Conservation (phyloP, 2,329 filamentous ascomycete genomes). For the Escovopsis weberi region DNA sequence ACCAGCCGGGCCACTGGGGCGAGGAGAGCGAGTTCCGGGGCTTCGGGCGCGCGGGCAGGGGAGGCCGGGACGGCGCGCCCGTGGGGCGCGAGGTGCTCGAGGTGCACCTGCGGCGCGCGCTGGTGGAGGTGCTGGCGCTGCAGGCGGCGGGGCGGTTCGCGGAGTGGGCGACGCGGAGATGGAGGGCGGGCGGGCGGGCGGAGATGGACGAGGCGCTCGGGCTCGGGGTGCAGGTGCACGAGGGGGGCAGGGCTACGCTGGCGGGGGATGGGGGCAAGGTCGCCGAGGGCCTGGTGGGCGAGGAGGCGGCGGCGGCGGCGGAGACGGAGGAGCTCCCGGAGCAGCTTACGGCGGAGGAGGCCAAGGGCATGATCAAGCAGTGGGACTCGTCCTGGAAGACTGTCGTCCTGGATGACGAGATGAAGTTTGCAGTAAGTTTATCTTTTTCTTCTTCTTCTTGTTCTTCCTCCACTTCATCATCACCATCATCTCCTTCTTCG, state of each 20-base stretch:
- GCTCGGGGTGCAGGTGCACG: conserved; percentile 23
- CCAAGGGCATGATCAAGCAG: conserved; percentile 25
- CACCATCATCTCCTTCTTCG: no score
- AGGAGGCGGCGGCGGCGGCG: conserved; percentile 11
- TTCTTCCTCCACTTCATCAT: conserved; percentile 1
- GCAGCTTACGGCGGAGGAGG: conserved; percentile 21
- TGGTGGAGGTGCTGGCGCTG: conserved; percentile 37
- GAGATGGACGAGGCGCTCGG: conserved; percentile 22
- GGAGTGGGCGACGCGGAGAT: conserved; percentile 19
- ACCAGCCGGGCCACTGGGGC: conserved; percentile 36
- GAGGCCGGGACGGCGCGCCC: conserved; percentile 23
- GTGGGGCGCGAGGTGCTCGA: conserved; percentile 28
- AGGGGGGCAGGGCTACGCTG: conserved; percentile 24
- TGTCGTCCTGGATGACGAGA: conserved; percentile 39
- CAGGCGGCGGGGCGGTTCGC: conserved; percentile 16
- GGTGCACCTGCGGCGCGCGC: conserved; percentile 33
- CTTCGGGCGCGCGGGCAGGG: conserved; percentile 17
- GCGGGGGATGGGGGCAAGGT: conserved; percentile 22
- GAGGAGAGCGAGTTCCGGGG: conserved; percentile 27
- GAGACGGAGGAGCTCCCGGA: conserved; percentile 7
- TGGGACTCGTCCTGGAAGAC: conserved; percentile 45
- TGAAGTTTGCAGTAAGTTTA: conserved; percentile 60
- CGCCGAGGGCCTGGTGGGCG: conserved; percentile 17
- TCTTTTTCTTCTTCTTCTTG: background rate
- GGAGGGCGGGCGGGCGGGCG: conserved; percentile 17